Conservation (phyloP, 495 filamentous ascomycete species). For the Penicilliopsis zonata region DNA sequence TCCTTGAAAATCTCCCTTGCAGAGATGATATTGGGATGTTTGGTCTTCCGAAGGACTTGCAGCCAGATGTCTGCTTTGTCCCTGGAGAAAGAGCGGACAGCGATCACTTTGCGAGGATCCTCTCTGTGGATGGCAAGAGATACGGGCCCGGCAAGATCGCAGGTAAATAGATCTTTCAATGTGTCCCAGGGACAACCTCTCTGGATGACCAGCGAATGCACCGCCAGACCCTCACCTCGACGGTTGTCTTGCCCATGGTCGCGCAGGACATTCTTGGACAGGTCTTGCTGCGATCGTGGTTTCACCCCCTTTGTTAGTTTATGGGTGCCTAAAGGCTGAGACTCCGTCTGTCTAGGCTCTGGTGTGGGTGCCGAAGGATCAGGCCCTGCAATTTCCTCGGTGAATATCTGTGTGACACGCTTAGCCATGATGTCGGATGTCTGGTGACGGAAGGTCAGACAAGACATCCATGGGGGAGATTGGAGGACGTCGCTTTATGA, state of each 20-base stretch:
- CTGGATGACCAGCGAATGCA: slow-evolving; percentile 3
- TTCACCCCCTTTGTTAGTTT: slow-evolving; percentile 1
- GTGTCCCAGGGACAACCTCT: slow-evolving; percentile 9
- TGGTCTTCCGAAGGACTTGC: slow-evolving; percentile 1
- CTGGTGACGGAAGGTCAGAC: background rate
- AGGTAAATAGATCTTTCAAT: slow-evolving; percentile 3
- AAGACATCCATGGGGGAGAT: slow-evolving; percentile 1
- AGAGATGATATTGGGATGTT: slow-evolving; percentile 4
- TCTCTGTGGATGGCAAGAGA: slow-evolving; percentile 1
- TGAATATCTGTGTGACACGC: background rate
- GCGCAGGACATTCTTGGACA: background rate
- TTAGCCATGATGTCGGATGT: background rate
- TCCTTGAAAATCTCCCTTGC: slow-evolving; percentile 3
- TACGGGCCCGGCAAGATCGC: slow-evolving; percentile 4
- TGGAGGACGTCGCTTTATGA: background rate
- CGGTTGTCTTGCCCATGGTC: background rate
- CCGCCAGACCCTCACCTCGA: background rate
- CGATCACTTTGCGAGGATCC: slow-evolving; percentile 1
- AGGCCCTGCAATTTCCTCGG: background rate
- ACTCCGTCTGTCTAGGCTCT: background rate
- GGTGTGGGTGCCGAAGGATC: background rate
- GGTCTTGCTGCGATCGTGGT: background rate
- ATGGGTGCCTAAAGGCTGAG: background rate
- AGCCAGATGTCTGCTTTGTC: slow-evolving; percentile 1
- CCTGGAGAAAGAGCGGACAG: slow-evolving; percentile 2